Conservation (phyloP, 768 basidiomycete species). For the Phylloporus arenicola region DNA sequence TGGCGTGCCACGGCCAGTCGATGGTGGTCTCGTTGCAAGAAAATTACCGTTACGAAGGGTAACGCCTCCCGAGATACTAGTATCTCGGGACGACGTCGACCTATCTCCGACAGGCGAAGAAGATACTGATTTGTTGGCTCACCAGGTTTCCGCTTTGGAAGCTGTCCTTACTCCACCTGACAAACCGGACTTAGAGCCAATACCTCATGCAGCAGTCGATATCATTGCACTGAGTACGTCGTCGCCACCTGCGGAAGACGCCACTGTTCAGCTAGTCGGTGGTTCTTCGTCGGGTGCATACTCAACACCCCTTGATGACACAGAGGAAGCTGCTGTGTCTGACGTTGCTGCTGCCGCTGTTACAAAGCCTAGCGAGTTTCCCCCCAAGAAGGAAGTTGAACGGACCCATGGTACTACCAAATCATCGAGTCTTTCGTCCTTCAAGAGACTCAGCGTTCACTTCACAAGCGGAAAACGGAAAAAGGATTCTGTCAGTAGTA, state of each 20-base stretch:
- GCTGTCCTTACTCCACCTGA: conserved; percentile 22
- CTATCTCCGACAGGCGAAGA: conserved; percentile 20
- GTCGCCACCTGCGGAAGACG: conserved; percentile 21
- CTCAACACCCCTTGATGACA: conserved; percentile 27
- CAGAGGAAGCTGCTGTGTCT: conserved; percentile 30
- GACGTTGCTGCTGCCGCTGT: conserved; percentile 36
- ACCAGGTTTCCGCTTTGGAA: conserved; percentile 36
- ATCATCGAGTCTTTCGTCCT: conserved; percentile 44
- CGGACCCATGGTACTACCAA: conserved; percentile 49
- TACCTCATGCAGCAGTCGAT: conserved; percentile 1
- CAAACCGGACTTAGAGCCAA: conserved; percentile 5
- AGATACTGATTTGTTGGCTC: conserved; percentile 49
- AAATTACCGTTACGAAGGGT: conserved; percentile 11
- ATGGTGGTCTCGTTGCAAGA: conserved; percentile 10
- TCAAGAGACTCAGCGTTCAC: conserved; percentile 50
- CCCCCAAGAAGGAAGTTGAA: conserved; percentile 24
- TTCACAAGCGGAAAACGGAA: conserved; percentile 42
- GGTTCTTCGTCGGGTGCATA: conserved; percentile 36
- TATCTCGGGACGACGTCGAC: conserved; percentile 15
- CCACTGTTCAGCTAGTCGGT: conserved; percentile 54
- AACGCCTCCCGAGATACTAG: conserved; percentile 5
- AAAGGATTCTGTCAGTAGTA: conserved; percentile 46
- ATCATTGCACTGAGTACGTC: conserved; percentile 8
- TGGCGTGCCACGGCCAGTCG: conserved; percentile 32
- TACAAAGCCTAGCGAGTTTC: conserved; percentile 25